Evolutionary conservation across 176 grass and related monocot species (phyloP).

Genomic region (Eremochloa ophiuroides): DNA sequence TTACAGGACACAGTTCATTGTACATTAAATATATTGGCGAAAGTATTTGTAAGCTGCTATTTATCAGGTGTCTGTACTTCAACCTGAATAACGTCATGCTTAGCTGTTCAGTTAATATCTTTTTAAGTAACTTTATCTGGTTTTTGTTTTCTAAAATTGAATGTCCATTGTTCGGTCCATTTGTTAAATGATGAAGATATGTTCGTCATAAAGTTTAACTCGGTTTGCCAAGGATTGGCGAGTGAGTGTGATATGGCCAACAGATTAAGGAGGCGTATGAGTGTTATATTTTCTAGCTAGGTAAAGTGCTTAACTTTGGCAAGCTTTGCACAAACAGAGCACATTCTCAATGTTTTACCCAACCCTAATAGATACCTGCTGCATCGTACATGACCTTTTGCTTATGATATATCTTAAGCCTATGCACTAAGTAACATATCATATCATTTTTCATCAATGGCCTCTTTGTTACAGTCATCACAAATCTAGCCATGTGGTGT

Average conservation of each 20-base stretch:
- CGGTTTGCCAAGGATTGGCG: not conserved
- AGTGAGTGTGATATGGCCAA: not conserved
- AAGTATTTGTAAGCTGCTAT: not conserved
- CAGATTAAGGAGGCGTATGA: not conserved
- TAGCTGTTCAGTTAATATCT: not conserved
- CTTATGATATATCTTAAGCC: not conserved
- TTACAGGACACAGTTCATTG: not conserved
- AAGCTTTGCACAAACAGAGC: too few species aligned
- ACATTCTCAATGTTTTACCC: not conserved
- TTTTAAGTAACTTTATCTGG: not conserved
- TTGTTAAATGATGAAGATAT: not conserved
- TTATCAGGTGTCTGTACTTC: not conserved
- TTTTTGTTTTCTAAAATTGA: not conserved
- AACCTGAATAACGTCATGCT: not conserved
- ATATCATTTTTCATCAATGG: not conserved
- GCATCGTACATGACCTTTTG: not conserved
- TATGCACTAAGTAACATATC: not conserved
- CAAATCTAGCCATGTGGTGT: not conserved
- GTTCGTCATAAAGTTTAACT: not conserved
- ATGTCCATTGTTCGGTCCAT: not conserved
- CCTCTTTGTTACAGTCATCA: not conserved
- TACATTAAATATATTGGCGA: not conserved
- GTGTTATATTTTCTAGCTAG: not conserved
- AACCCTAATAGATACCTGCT: not conserved
- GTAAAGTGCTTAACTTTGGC: not conserved